Base-by-base conservation (phyloP, 1,284 basidiomycete genomes). In the Microbotryum violaceum region DNA sequence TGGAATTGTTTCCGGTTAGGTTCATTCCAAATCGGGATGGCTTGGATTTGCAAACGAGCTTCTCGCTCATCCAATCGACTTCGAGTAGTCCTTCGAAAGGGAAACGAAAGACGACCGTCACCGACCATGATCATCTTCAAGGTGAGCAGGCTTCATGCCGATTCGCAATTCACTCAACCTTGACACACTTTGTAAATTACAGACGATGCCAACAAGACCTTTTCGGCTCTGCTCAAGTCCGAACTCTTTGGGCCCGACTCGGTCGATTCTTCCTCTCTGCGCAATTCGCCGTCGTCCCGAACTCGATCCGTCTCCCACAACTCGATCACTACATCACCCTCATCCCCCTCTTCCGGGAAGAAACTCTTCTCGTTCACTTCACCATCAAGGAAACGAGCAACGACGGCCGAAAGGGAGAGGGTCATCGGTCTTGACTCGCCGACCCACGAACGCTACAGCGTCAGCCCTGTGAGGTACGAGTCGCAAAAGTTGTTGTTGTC, bases 401-500 rank as follows among this genome's bases (percentile, higher is more conserved):
- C 62, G 7, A 66, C 65, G 16, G 65, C 64, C 54, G 63, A 65
- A 6, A 57, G 68, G 9, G 58, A 50, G 5, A 57, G 57, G 45
- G 45, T 42, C 82, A 85, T 1, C 83, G 60, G 74, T 1, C 69
- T 80, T 45, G 80, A 82, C 62, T 80, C 80, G 58, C 82, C 82
- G 63, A 75, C 83, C 0, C 91, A 94, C 72, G 86, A 90, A 65
- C 86, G 86, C 0, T 97, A 97, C 75, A 90, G 88, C 21, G 83
- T 91, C 75, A 90, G 86, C 62, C 94, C 94, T 8, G 89, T 97
- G 7, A 86, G 90, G 10, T 83, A 86, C 31, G 86, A 88, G 70
- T 89, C 85, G 68, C 85, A 90, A 56, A 81, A 82, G 51, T 79
- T 97, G n/a, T 82, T 98, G 50, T 83, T 92, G 64, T 88, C 85